Evolutionary conservation across 495 filamentous ascomycete species (phyloP), one percentile per base, ranked within the genome.

Genomic region (Entonaema liquescens): DNA sequence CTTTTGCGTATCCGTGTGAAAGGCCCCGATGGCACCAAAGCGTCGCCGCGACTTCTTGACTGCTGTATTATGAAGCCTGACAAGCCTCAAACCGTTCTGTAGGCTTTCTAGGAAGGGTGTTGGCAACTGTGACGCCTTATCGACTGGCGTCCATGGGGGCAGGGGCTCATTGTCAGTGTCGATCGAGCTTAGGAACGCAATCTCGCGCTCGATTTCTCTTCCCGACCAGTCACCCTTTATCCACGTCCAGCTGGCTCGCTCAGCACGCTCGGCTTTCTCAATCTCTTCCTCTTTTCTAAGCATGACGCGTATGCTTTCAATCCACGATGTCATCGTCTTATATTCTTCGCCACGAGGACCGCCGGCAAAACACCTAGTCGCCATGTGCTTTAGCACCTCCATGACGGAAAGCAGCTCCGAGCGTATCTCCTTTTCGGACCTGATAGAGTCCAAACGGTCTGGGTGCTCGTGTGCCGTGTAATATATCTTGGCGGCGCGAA

Each of bases 401-500:
- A 98, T 88, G 57, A 96, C 91, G 26, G 88, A 85, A 42, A 97
- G 87, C 15, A 98, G 84, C 62, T 98, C 95, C 26, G 84, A 70
- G 29, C 94, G 88, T 42, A 98, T 91, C 38, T 89, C 83, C 40
- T 91, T 91, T 74, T 98, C 94, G 1, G 90, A 90, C 73, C 91
- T 93, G 82, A 98, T 93, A 36, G 87, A 82, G 66, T 93, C 91
- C n/a, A 98, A 82, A 25, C 92, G 89, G 62, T 93, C 89, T 5
- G 94, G 92, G 21, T 90, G 83, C 73, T 93, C 89, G 75, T 98
- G 94, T 1, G 91, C 81, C 5, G 93, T 97, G 79, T 98, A 98
- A 81, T 98, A 99, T 49, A 94, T 89, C 76, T 94, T 97, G 35
- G 95, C 95, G 6, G 96, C 94, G 35, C 93, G 90, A 64, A 99